Evolutionary conservation across 352 stramenopile genomes (phyloP).

Genomic region (Phytopythium cucurbitacearum): DNA sequence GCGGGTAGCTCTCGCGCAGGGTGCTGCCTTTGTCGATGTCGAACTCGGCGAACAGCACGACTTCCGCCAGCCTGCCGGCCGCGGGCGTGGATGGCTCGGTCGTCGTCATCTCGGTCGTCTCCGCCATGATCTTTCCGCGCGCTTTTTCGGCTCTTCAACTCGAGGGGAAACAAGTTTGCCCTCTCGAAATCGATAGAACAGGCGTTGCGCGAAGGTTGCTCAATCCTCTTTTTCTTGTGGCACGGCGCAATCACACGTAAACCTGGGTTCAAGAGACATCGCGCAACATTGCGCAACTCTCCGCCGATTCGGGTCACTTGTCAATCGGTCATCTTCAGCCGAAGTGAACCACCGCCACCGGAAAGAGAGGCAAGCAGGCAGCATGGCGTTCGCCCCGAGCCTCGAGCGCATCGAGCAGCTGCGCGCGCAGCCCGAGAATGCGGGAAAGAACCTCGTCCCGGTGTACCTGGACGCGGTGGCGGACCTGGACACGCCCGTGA

Average conservation of each 20-base stretch:
- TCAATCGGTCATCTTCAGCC: not conserved
- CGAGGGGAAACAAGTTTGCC: too few species aligned
- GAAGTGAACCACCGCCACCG: too few species aligned
- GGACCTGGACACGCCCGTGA: conserved; percentile 87
- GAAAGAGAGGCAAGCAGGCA: not conserved
- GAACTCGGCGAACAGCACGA: conserved; percentile 82
- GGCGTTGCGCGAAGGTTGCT: not conserved
- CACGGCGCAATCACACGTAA: not conserved
- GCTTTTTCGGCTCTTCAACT: not conserved
- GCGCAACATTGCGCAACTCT: not conserved
- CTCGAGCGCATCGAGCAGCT: conserved; percentile 67
- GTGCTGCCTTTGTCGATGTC: conserved; percentile 88
- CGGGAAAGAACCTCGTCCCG: conserved; percentile 81
- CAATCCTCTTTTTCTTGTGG: conserved; percentile 4
- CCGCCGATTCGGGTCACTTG: too few species aligned
- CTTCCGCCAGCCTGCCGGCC: conserved; percentile 30
- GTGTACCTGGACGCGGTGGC: conserved; percentile 82
- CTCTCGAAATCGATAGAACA: not conserved
- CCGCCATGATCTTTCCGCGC: not conserved
- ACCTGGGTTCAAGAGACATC: not conserved
- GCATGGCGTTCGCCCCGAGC: conserved; percentile 54
- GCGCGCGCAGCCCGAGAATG: conserved; percentile 42
- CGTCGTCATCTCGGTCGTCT: not conserved
- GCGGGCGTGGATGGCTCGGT: too few species aligned
- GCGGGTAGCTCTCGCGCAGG: conserved; percentile 65